Evolutionary conservation across 768 basidiomycete species (phyloP).

Genomic region (Termitomyces sp.): DNA sequence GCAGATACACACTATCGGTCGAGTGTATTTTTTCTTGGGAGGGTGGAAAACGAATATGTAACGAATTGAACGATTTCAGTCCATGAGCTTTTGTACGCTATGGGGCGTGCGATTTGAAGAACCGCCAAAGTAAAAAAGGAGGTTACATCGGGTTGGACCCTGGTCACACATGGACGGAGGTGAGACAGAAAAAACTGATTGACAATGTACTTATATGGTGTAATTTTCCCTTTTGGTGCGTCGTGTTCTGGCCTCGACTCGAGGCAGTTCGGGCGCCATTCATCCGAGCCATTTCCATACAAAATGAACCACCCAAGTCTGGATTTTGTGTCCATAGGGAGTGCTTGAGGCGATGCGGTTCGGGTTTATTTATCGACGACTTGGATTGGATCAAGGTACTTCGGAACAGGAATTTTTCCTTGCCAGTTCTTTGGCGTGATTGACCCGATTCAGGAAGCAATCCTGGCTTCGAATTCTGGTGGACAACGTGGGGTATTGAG

Average conservation of each 20-base stretch:
- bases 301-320: neutral
- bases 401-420: neutral
- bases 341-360: neutral
- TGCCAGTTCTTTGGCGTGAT: neutral
- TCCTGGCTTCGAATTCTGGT: neutral
- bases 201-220: neutral
- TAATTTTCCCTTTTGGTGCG: slow-evolving; percentile 1
- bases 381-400: neutral
- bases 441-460: neutral
- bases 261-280: neutral
- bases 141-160: slow-evolving; percentile 12
- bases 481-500: neutral
- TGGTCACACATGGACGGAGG: neutral
- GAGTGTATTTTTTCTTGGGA: neutral
- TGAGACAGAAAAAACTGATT: neutral
- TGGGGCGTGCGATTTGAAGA: neutral
- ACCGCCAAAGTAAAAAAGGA: slow-evolving; percentile 3
- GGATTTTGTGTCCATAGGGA: no score
- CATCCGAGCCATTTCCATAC: neutral
- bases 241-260: no score
- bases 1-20: neutral
- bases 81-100: neutral
- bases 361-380: neutral
- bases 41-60: neutral
- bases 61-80: neutral